Evolutionary conservation across 2,329 filamentous ascomycete species (phyloP).

Genomic region (Aspergillus piperis): DNA sequence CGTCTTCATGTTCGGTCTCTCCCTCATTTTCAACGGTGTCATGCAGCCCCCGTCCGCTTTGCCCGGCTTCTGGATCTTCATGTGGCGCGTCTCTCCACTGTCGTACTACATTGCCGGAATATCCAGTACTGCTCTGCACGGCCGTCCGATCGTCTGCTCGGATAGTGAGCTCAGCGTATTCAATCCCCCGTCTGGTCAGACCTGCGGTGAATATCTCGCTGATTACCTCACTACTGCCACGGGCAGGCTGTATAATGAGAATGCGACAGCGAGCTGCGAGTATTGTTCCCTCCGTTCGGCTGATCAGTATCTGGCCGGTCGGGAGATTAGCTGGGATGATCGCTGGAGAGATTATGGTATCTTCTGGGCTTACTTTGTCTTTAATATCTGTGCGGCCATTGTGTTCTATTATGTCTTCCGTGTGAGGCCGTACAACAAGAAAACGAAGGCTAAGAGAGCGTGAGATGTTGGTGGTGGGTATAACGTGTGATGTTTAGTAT

Average conservation of each 20-base stretch:
- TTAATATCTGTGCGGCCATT: slow-evolving; percentile 58
- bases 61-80: slow-evolving; percentile 20
- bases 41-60: slow-evolving; percentile 11
- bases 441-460: not conserved
- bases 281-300: slow-evolving; percentile 43
- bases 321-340: slow-evolving; percentile 56
- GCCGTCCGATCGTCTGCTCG: slow-evolving; percentile 65
- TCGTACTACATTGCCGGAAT: slow-evolving; percentile 67
- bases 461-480: not conserved
- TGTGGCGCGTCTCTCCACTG: slow-evolving; percentile 20
- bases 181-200: slow-evolving; percentile 56
- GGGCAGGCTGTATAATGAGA: slow-evolving; percentile 55
- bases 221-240: slow-evolving; percentile 51
- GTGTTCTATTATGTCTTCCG: slow-evolving; percentile 52
- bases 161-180: slow-evolving; percentile 69
- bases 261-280: slow-evolving; percentile 54
- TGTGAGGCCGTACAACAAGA: slow-evolving; percentile 18
- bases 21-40: slow-evolving; percentile 19
- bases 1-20: slow-evolving; percentile 18
- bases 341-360: slow-evolving; percentile 70
- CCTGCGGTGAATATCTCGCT: slow-evolving; percentile 60
- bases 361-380: slow-evolving; percentile 59
- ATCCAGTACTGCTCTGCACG: slow-evolving; percentile 67
- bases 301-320: slow-evolving; percentile 41
- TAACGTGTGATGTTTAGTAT: no score